Conservation (phyloP, 2,329 filamentous ascomycete species). For the Ascochyta clinopodiicola region DNA sequence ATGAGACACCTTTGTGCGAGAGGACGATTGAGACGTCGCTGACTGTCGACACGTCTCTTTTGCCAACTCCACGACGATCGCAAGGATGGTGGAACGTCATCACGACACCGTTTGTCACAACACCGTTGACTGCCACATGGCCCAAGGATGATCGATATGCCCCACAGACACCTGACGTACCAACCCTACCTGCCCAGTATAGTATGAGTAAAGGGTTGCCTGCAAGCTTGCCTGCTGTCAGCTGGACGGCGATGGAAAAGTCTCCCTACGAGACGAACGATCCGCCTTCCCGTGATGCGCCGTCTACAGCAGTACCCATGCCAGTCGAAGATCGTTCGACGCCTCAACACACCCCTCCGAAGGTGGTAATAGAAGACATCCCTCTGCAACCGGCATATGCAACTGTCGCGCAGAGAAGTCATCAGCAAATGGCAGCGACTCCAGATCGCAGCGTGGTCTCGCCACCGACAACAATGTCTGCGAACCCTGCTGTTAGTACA, state of each 20-base stretch:
- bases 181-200: conserved; percentile 40
- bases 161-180: conserved; percentile 42
- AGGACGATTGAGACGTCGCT: conserved; percentile 41
- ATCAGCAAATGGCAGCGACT: conserved; percentile 21
- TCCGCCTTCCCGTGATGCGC: conserved; percentile 14
- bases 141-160: conserved; percentile 31
- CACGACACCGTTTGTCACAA: conserved; percentile 68
- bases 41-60: conserved; percentile 45
- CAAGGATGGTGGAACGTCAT: conserved; percentile 82
- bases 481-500: conserved; percentile 41
- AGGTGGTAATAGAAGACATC: conserved; percentile 1
- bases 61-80: conserved; percentile 64
- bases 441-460: conserved; percentile 29
- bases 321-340: background rate
- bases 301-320: conserved; percentile 4
- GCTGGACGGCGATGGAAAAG: conserved; percentile 36
- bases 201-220: conserved; percentile 19
- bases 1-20: conserved; percentile 53
- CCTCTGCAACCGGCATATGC: conserved; percentile 1
- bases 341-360: conserved; percentile 3
- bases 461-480: conserved; percentile 38
- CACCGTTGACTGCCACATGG: conserved; percentile 47
- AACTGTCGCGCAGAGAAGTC: conserved; percentile 2
- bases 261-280: conserved; percentile 17
- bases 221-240: conserved; percentile 29